These are phyloP conservation scores for Talaromyces islandicus DNA, from an alignment of 2,329 filamentous ascomycete species.

Conservation along the genomic window DNA sequence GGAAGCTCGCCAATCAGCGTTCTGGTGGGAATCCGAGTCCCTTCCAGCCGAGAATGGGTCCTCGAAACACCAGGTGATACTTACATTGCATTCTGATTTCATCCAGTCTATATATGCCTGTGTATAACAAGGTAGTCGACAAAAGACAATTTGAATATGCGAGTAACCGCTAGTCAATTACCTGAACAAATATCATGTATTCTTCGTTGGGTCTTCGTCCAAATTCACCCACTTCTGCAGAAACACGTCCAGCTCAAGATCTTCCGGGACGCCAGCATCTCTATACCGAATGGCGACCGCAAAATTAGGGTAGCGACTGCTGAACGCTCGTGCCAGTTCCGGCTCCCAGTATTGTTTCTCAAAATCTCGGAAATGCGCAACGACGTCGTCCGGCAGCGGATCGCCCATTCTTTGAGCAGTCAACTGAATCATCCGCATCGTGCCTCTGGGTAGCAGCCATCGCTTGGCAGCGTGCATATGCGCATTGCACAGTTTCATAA, in stretches of 20 bases:
- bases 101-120: too few relatives aligned
- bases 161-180: too few relatives aligned
- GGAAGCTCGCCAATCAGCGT: too few relatives aligned
- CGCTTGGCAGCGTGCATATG: conserved; percentile 20
- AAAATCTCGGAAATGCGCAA: conserved; percentile 18
- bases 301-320: conserved; percentile 20
- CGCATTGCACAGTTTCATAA: conserved; percentile 21
- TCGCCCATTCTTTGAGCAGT: conserved; percentile 18
- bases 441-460: conserved; percentile 21
- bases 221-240: conserved; percentile 22
- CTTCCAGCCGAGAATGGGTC: too few relatives aligned
- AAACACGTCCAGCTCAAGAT: conserved; percentile 20
- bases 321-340: conserved; percentile 13
- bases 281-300: conserved; percentile 6
- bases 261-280: conserved; percentile 1
- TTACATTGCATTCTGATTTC: too few relatives aligned
- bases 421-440: conserved; percentile 23
- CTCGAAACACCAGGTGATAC: too few relatives aligned
- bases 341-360: conserved; percentile 15
- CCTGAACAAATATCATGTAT: neutral
- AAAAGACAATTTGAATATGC: too few relatives aligned
- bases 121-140: too few relatives aligned
- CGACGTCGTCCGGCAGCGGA: conserved; percentile 18
- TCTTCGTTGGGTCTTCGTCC: neutral
- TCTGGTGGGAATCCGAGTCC: too few relatives aligned